Percentiles rank a stretch among this genome's conserved stretches.
These are phyloP conservation scores for Leccinum pachyderme DNA, from an alignment of 1,284 basidiomycete genomes.

Conservation along the genomic window DNA sequence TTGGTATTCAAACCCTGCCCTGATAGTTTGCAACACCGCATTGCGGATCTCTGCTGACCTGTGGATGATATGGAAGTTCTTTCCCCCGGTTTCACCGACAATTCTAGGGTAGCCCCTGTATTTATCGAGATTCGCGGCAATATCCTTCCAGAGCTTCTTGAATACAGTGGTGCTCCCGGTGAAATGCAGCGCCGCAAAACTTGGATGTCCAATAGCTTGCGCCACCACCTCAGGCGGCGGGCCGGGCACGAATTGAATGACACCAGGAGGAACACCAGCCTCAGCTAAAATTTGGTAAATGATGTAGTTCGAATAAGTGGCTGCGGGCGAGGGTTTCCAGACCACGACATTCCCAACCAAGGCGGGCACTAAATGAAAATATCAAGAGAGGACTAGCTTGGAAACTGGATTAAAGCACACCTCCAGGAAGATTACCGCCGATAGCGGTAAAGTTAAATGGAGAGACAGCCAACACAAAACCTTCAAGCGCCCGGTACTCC, in stretches of 20 bases:
- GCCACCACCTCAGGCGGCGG: constrained; percentile 79
- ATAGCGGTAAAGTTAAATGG: constrained; percentile 99
- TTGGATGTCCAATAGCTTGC: constrained; percentile 76
- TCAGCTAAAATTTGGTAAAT: constrained; percentile 90
- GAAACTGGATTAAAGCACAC: constrained; percentile 38
- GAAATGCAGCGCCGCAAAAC: constrained; percentile 93
- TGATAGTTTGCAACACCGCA: constrained; percentile 86
- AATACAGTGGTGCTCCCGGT: constrained; percentile 96
- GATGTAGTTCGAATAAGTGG: constrained; percentile 95
- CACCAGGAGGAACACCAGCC: constrained; percentile 91
- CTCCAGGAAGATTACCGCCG: constrained; percentile 85
- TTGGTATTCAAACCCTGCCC: constrained; percentile 96
- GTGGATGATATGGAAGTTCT: constrained; percentile 98
- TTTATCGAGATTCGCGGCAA: constrained; percentile 82
- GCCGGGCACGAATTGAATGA: constrained; percentile 97
- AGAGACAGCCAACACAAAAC: constrained; percentile 95
- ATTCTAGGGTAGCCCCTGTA: constrained; percentile 92
- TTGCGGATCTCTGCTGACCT: constrained; percentile 83
- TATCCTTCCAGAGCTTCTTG: constrained; percentile 95
- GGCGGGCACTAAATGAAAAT: constrained; percentile 65
- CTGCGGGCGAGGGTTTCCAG: constrained; percentile 97
- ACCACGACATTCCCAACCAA: constrained; percentile 93
- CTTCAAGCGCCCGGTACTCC: constrained; percentile 95
- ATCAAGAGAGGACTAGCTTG: constrained; percentile 4
- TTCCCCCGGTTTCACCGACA: constrained; percentile 96